Base-by-base conservation (phyloP, 306 rosid species). In the Dryas alaskensis region DNA sequence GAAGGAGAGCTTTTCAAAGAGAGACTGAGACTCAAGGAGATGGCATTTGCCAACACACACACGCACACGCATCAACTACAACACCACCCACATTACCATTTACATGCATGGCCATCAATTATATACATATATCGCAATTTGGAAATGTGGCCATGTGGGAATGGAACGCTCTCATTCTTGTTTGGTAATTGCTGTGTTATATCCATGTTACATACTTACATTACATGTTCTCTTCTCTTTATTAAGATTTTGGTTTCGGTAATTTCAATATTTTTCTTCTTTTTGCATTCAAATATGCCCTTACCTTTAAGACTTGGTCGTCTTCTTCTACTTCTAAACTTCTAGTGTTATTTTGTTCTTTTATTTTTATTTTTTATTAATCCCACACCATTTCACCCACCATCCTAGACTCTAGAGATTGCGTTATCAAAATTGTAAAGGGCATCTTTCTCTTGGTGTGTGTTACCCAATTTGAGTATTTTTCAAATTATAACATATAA, bases 21-120 rank as follows among this genome's bases (percentile, higher is more conserved):
- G 48, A 73, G 31, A 63, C 9, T 61, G 61, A 37, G 16, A 40
- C 39, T n/a, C 37, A 31, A 31, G 67, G 8, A 39, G 67, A 39
- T 62, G 67, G 25, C 52, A 71, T 55, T 42, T 58, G 44, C 22
- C 76, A 48, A 39, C 76, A 64, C 37, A 43, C 67, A 62, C 48
- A 7, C 67, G 10, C 47, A 7, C 46, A 60, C 46, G 14, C 52
- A 54, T 10, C 42, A 43, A 57, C 22, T 19, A 55, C 54, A 14
- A 17, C 8, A 53, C 44, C 22, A 22, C 50, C 47, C 37, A 25
- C 62, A 16, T 45, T 72, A 44, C 45, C 47, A 58, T 45, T 72
- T 58, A 10, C 76, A 72, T 72, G 76, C 76, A 72, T 59, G 58
- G 55, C 65, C 61, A 57, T 57, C 48, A 44, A 44, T 22, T 22